A percentile compares a stretch with the other conserved stretches of the same genome.
Evolutionary conservation across 2,329 filamentous ascomycete genomes (phyloP).

Genomic region (Sarocladium strictum): DNA sequence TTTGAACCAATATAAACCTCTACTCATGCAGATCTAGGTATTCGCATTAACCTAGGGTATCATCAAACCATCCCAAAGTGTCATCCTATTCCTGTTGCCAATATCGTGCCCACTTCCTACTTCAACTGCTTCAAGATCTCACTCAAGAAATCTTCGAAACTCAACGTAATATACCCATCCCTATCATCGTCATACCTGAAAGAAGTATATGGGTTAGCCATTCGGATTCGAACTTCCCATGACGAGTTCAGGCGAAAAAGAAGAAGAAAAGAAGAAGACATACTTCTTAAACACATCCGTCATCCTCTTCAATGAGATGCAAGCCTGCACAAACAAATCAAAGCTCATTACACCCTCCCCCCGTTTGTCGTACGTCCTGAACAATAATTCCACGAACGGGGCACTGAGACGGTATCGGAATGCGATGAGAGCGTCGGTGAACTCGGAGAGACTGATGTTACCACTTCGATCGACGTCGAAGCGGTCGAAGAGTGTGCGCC

Average conservation of each 20-base stretch:
- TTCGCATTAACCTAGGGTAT: slow-evolving; percentile 22
- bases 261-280: too few relatives aligned
- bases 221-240: too few relatives aligned
- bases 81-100: slow-evolving; percentile 13
- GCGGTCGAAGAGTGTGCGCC: slow-evolving; percentile 90
- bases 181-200: slow-evolving; percentile 82
- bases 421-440: slow-evolving; percentile 80
- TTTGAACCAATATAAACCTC: too few relatives aligned
- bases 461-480: slow-evolving; percentile 86
- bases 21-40: slow-evolving; percentile 16
- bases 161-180: slow-evolving; percentile 83
- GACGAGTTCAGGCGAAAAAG: too few relatives aligned
- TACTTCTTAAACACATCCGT: slow-evolving; percentile 95
- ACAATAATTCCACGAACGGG: slow-evolving; percentile 78
- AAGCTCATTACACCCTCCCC: slow-evolving; percentile 73
- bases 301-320: slow-evolving; percentile 95
- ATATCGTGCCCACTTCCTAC: slow-evolving; percentile 22
- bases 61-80: slow-evolving; percentile 11
- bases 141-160: slow-evolving; percentile 75
- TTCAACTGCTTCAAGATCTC: slow-evolving; percentile 59
- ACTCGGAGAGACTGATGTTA: slow-evolving; percentile 81
- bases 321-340: slow-evolving; percentile 95
- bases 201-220: not conserved
- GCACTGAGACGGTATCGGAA: slow-evolving; percentile 90
- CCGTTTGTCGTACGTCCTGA: slow-evolving; percentile 81